A percentile compares a stretch with the other conserved stretches of the same genome.
phyloP scores from a whole-genome alignment of 2,329 filamentous ascomycete genomes.

The Fusarium tupiense region DNA sequence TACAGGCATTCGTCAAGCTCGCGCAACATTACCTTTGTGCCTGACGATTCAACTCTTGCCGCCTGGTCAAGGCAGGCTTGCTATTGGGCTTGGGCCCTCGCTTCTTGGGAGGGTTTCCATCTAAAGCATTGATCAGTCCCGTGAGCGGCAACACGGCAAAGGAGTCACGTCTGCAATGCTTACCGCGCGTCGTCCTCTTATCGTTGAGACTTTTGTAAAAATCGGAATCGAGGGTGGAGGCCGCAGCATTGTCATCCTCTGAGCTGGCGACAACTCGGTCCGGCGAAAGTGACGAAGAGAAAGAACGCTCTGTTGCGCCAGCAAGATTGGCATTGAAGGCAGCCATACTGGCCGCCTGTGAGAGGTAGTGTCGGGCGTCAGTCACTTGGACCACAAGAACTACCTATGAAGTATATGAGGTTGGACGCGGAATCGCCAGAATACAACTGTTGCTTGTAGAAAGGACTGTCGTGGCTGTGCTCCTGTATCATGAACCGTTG shows the following conservation, averaged over 20 bases:
- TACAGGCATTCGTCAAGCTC: not conserved
- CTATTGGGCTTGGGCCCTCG: slow-evolving; percentile 96
- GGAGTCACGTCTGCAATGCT: slow-evolving; percentile 9
- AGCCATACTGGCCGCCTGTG: slow-evolving; percentile 32
- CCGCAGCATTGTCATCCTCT: slow-evolving; percentile 51
- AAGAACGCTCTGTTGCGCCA: slow-evolving; percentile 44
- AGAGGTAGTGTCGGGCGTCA: not conserved
- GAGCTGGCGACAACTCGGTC: slow-evolving; percentile 43
- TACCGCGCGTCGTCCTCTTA: slow-evolving; percentile 83
- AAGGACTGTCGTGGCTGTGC: slow-evolving; percentile 9
- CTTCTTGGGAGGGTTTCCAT: slow-evolving; percentile 87
- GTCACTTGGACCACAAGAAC: not conserved
- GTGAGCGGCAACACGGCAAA: not conserved
- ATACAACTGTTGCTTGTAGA: not conserved
- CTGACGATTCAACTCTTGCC: slow-evolving; percentile 94
- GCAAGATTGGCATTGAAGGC: slow-evolving; percentile 32
- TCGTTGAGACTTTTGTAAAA: slow-evolving; percentile 76
- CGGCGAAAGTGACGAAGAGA: slow-evolving; percentile 61
- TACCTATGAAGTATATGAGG: not conserved
- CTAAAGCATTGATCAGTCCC: slow-evolving; percentile 55
- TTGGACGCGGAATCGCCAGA: not conserved
- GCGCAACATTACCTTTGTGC: slow-evolving; percentile 80
- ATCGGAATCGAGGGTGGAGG: slow-evolving; percentile 61
- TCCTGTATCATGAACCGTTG: slow-evolving; percentile 4
- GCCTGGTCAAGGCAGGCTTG: slow-evolving; percentile 89